These are phyloP conservation scores for Mytilinidion resinicola DNA, from an alignment of 495 filamentous ascomycete genomes.

Conservation along the genomic window DNA sequence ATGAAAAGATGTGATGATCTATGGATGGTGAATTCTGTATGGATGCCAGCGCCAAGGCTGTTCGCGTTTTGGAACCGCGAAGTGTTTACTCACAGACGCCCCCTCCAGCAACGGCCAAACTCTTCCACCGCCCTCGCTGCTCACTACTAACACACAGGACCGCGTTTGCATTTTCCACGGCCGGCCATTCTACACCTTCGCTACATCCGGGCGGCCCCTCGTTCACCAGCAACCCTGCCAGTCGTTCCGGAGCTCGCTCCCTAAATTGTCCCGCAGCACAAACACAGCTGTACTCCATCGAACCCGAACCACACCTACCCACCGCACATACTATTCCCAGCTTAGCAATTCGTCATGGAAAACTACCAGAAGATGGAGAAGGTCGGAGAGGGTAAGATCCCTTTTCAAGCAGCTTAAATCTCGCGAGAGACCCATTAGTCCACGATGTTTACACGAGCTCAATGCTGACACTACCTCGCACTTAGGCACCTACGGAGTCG, in stretches of 20 bases:
- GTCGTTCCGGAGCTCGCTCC: not conserved
- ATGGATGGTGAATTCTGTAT: no score
- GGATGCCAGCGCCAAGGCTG: no score
- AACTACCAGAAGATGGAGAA: conserved; percentile 99
- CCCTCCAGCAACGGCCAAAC: not conserved
- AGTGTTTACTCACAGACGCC: conserved; percentile 17
- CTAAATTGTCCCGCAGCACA: not conserved
- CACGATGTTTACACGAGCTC: not conserved
- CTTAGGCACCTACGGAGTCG: conserved; percentile 45
- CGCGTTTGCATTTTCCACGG: not conserved
- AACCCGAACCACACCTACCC: not conserved
- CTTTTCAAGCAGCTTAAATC: not conserved
- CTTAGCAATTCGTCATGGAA: conserved; percentile 58
- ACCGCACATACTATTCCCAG: not conserved
- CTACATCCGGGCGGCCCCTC: no score
- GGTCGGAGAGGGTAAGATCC: conserved; percentile 80
- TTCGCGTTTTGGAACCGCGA: no score
- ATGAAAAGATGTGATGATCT: no score
- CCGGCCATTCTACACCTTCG: no score
- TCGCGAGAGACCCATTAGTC: not conserved
- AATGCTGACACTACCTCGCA: conserved; percentile 2
- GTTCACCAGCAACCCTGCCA: no score
- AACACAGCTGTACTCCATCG: not conserved
- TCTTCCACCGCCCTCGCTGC: not conserved
- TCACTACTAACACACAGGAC: not conserved